Evolutionary conservation across 108 stramenopile genomes (phyloP).

Genomic region (Nannochloropsis granulata): DNA sequence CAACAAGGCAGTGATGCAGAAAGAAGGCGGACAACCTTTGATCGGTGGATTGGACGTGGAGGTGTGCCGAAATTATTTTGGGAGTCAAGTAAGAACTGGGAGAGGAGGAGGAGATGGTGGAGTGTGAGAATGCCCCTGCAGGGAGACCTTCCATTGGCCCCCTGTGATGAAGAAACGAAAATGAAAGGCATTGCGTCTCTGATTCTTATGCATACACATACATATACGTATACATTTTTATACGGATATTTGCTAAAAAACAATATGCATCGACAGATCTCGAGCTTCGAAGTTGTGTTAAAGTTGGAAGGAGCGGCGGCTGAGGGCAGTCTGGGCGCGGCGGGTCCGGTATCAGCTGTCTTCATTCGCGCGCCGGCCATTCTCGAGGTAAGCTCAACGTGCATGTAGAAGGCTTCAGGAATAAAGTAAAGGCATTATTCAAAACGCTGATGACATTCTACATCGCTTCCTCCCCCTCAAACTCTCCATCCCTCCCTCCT

Average conservation of each 20-base stretch:
- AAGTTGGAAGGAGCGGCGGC: not conserved
- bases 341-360: conserved; percentile 46
- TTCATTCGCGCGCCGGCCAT: conserved; percentile 98
- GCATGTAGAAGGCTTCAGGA: conserved; percentile 53
- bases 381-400: conserved; percentile 44
- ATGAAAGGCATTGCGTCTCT: too few species aligned
- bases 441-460: not conserved
- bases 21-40: conserved; percentile 73
- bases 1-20: conserved; percentile 54
- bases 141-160: not conserved
- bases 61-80: conserved; percentile 95
- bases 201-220: too few species aligned
- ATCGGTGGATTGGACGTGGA: conserved; percentile 85
- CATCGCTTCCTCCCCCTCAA: not conserved
- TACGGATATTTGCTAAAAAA: too few species aligned
- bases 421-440: not conserved
- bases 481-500: not conserved
- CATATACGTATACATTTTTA: too few species aligned
- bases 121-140: not conserved
- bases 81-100: conserved; percentile 48
- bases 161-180: too few species aligned
- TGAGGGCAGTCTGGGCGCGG: not conserved
- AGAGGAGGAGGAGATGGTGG: not conserved
- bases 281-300: conserved; percentile 62
- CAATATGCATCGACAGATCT: conserved; percentile 24